A percentile compares a stretch with the other conserved stretches of the same genome.
Evolutionary conservation across 1,284 basidiomycete species (phyloP).

Genomic region (Cryptococcus wingfieldii): DNA sequence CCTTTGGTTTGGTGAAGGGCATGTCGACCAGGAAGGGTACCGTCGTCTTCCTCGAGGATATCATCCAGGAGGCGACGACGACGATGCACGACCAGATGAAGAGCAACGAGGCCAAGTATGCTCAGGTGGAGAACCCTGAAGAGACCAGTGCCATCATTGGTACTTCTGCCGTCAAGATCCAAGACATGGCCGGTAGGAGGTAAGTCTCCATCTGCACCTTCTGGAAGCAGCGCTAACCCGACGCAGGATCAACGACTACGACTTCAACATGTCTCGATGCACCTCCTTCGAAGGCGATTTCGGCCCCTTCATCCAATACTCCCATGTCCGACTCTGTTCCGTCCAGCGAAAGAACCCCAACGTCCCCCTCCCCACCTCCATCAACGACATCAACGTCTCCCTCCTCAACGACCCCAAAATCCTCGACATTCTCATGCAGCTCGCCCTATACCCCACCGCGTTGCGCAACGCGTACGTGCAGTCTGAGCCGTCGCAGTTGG

Average conservation of each 20-base stretch:
- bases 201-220: too few relatives aligned
- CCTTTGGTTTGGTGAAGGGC: slow-evolving; percentile 86
- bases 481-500: slow-evolving; percentile 86
- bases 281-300: slow-evolving; percentile 96
- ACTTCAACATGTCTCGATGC: slow-evolving; percentile 92
- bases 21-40: slow-evolving; percentile 98
- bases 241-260: slow-evolving; percentile 88
- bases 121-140: slow-evolving; percentile 82
- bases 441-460: slow-evolving; percentile 86
- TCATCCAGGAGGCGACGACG: slow-evolving; percentile 81
- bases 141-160: slow-evolving; percentile 78
- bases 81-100: slow-evolving; percentile 98
- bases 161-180: slow-evolving; percentile 95
- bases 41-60: slow-evolving; percentile 92
- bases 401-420: slow-evolving; percentile 71
- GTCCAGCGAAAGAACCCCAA: slow-evolving; percentile 92
- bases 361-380: slow-evolving; percentile 62
- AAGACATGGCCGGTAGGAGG: slow-evolving; percentile 95
- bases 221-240: too few relatives aligned
- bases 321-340: slow-evolving; percentile 89
- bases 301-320: slow-evolving; percentile 89
- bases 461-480: slow-evolving; percentile 78
- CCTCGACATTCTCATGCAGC: slow-evolving; percentile 78
- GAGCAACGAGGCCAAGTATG: slow-evolving; percentile 91
- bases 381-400: slow-evolving; percentile 64